Evolutionary conservation across 805 yeast species (phyloP).

Genomic region (Yarrowia porcina): DNA sequence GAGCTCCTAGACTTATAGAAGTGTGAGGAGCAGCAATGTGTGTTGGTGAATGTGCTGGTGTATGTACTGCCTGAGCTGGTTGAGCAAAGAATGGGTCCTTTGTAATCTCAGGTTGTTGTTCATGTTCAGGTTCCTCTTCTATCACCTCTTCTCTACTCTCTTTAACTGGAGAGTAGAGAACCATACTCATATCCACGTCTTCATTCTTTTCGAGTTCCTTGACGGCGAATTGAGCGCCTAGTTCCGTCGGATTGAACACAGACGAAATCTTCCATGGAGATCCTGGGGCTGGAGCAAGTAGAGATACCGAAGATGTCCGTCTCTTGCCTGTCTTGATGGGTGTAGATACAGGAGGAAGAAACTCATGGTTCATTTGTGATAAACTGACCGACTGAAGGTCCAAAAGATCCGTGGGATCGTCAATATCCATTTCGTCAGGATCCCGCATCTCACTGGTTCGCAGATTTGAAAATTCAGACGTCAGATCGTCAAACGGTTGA

Average conservation of each 20-base stretch:
- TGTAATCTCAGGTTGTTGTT: background rate
- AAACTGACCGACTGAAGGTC: background rate
- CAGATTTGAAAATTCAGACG: constrained; percentile 10
- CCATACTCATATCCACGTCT: constrained; percentile 20
- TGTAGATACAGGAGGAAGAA: background rate
- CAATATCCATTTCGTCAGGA: constrained; percentile 17
- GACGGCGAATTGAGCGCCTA: constrained; percentile 22
- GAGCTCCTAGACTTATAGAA: background rate
- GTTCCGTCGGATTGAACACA: constrained; percentile 14
- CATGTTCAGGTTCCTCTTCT: background rate
- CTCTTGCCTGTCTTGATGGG: background rate
- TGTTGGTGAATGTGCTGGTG: no score
- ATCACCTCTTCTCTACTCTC: background rate
- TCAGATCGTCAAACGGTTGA: background rate
- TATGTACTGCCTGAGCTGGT: background rate
- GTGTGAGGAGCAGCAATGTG: no score
- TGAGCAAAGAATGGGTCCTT: background rate
- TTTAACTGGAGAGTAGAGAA: constrained; percentile 1
- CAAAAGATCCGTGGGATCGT: constrained; percentile 4
- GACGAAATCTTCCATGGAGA: constrained; percentile 14
- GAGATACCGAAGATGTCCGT: background rate
- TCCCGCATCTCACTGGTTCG: background rate
- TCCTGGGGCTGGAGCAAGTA: background rate
- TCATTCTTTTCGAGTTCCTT: constrained; percentile 10
- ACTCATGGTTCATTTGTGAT: background rate